Evolutionary conservation across 2,329 filamentous ascomycete genomes (phyloP), one percentile per base, ranked within the genome.

Genomic region (Periglandula ipomoeae): DNA sequence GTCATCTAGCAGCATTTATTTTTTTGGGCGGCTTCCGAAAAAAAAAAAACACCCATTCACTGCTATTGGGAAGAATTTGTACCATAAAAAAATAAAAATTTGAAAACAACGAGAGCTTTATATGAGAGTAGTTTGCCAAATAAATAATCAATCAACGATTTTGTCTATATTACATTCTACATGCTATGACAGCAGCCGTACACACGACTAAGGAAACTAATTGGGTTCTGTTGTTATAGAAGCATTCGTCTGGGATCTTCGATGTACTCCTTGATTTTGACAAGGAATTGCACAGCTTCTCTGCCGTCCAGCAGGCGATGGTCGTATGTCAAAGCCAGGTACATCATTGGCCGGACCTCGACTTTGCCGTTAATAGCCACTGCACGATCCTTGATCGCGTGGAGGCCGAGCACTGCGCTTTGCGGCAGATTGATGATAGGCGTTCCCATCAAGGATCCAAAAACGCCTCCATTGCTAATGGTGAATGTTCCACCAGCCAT

Each of bases 301-400:
- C 91, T 82, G 45, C 93, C 93, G 67, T 97, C 93, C 22, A 98
- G 76, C 44, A 98, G 81, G 64, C 93, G 87, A 72, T 98, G 93
- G 67, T 98, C 93, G 65, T 98, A 98, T 13, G 93, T 98, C 52
- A 98, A 78, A 38, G 93, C 93, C 55, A 98, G 80, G 69, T 95
- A 97, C 93, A 98, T 98, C 89, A 98, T 97, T n/a, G 93, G 93
- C 57, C 93, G 81, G 58, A 95, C 87, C 68, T 96, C 90, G 50
- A 97, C 76, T 74, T 96, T 94, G 62, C 93, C 93, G 62, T 97
- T 89, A 53, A 97, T 76, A 23, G 79, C 91, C 46, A 96, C 82
- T 3, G 91, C 83, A 61, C 86, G 87, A 48, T 98, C 89, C 75
- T 98, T 98, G 70, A 96, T 96, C 42, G 91, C 89, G 67, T 98